Evolutionary conservation across 2,329 filamentous ascomycete genomes (phyloP), one percentile per base, ranked within the genome.

Genomic region (Apiospora hydei): DNA sequence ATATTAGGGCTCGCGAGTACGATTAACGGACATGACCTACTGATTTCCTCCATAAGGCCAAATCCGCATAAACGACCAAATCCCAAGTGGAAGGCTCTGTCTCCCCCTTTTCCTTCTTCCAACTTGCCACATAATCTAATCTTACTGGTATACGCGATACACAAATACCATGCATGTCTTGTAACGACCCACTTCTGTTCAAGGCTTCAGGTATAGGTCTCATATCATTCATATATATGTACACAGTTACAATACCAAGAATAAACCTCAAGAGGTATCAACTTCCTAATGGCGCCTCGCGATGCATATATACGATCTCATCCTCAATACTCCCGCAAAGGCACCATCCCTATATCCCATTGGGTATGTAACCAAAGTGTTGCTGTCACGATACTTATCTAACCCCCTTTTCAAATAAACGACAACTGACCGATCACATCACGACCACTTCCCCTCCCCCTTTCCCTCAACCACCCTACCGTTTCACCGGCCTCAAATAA

Each of bases 401-500:
- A 51, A 24, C 10, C 49, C n/a, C n/a, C 1, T 24, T 26, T 49
- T 4, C 7, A 2, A 26, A 5, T 3, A 14, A 13, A 13, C 49
- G 3, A 21, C 5, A 30, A 14, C 51, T 34, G 14, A 53, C 4
- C 0, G 4, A 30, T 26, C 26, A 30, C 26, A 24, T 11, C 8
- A 24, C 10, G 21, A 11, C 2, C 7, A 2, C 4, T 18, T 18
- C 16, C 7, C 46, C 11, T 16, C 18, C 24, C 30, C 16, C 18
- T 30, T n/a, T 41, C 30, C 46, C 66, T 30, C 66, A 21, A 16
- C 46, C 7, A 47, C 8, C 18, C 18, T 18, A 67, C 41, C 24
- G 47, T 26, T 30, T 44, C 11, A 72, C 70, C 10, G 77, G 76
- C 43, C 73, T 79, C 57, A 81, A 71, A 68, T 77, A 72, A 3